phyloP scores from a whole-genome alignment of 225 moss, liverwort and hornwort species.

The Straminergon stramineum region DNA sequence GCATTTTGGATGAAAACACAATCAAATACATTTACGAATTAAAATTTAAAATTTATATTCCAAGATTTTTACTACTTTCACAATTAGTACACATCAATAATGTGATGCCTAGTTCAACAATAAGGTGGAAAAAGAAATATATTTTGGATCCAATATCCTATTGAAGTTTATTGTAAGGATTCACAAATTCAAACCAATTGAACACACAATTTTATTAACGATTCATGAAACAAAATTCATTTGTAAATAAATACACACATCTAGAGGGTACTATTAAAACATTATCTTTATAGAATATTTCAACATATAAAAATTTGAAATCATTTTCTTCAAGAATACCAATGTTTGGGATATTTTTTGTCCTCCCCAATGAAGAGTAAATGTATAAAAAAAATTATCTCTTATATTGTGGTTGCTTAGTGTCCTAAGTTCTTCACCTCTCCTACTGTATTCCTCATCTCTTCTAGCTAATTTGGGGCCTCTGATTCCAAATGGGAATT shows the following conservation, averaged over 20 bases:
- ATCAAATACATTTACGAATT: no score
- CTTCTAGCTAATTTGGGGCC: no score
- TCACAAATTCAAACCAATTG: background rate
- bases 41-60: background rate
- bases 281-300: background rate
- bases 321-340: background rate
- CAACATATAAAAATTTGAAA: background rate
- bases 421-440: no score
- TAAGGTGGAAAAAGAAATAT: background rate
- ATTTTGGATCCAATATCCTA: background rate
- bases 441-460: no score
- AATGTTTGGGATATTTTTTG: rapidly evolving
- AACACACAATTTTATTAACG: background rate
- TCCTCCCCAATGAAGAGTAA: no score
- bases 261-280: background rate
- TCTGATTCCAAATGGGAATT: no score
- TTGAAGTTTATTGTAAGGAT: background rate
- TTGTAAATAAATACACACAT: background rate
- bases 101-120: background rate
- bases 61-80: background rate
- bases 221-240: background rate
- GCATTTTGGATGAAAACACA: no score
- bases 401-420: no score
- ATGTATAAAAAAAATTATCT: no score
- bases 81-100: background rate